Percentiles rank a stretch among this genome's conserved stretches.
Evolutionary conservation across 257 asterid species (phyloP).

Genomic region (Striga asiatica): DNA sequence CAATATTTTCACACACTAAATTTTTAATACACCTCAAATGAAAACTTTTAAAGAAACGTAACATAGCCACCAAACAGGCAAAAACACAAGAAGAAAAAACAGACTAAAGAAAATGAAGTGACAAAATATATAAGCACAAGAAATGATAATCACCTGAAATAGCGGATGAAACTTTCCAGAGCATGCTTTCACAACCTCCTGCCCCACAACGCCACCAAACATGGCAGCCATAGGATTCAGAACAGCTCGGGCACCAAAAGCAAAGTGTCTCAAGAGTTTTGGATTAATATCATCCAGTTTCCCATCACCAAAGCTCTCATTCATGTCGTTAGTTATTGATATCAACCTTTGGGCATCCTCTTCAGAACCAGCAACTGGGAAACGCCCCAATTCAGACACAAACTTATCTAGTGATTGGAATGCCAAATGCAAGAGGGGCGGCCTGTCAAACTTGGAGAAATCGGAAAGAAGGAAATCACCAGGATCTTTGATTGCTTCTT

Average conservation of each 20-base stretch:
- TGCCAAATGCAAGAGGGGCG: constrained; percentile 86
- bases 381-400: constrained; percentile 47
- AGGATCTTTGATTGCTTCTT: constrained; percentile 70
- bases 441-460: constrained; percentile 85
- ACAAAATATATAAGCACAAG: background rate
- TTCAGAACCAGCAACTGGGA: constrained; percentile 80
- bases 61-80: background rate
- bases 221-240: constrained; percentile 97
- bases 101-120: background rate
- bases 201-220: constrained; percentile 96
- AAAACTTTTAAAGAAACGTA: background rate
- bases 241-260: constrained; percentile 86
- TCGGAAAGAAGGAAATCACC: constrained; percentile 88
- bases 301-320: constrained; percentile 52
- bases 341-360: constrained; percentile 78
- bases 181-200: constrained; percentile 96
- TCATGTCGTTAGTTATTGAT: constrained; percentile 47
- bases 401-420: constrained; percentile 76
- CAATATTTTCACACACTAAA: background rate
- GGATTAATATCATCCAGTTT: constrained; percentile 65
- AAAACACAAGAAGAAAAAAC: background rate
- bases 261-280: constrained; percentile 59
- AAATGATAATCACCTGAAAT: constrained; percentile 45
- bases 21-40: background rate
- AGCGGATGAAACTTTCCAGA: constrained; percentile 95